A percentile compares a stretch with the other conserved stretches of the same genome.
phyloP scores from a whole-genome alignment of 2,329 filamentous ascomycete species.

The Fusarium verticillioides region DNA sequence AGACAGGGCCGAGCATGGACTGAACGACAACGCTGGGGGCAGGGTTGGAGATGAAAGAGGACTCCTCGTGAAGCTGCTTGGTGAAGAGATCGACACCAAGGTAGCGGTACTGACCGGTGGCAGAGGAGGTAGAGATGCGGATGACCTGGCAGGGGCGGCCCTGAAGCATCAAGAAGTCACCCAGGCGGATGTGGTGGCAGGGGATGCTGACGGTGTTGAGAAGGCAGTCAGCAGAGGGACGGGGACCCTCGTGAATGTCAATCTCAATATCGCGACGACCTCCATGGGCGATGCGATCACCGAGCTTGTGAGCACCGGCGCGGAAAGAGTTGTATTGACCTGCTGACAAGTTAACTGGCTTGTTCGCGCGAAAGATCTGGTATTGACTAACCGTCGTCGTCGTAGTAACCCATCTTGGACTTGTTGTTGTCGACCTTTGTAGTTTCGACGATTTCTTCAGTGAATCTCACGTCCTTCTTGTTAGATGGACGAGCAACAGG shows the following conservation, averaged over 20 bases:
- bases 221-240: conserved; percentile 44
- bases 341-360: conserved; percentile 48
- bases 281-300: conserved; percentile 59
- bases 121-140: conserved; percentile 96
- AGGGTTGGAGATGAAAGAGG: conserved; percentile 96
- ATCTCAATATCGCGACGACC: conserved; percentile 61
- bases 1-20: conserved; percentile 99
- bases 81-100: conserved; percentile 99
- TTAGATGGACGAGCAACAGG: conserved; percentile 57
- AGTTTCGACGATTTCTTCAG: conserved; percentile 73
- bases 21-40: conserved; percentile 96
- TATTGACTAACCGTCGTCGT: conserved; percentile 65
- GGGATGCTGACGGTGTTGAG: conserved; percentile 97
- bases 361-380: background rate
- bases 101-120: conserved; percentile 99
- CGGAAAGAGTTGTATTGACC: conserved; percentile 71
- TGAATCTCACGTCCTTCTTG: conserved; percentile 68
- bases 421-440: conserved; percentile 57
- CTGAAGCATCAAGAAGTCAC: conserved; percentile 98
- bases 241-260: conserved; percentile 51
- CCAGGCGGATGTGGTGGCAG: conserved; percentile 99
- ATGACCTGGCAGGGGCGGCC: conserved; percentile 99
- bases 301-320: conserved; percentile 66
- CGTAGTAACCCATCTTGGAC: conserved; percentile 73
- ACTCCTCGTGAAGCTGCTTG: conserved; percentile 99